Evolutionary conservation across 2,329 filamentous ascomycete genomes (phyloP).

Genomic region (Graphilbum ipis-grandicollis): DNA sequence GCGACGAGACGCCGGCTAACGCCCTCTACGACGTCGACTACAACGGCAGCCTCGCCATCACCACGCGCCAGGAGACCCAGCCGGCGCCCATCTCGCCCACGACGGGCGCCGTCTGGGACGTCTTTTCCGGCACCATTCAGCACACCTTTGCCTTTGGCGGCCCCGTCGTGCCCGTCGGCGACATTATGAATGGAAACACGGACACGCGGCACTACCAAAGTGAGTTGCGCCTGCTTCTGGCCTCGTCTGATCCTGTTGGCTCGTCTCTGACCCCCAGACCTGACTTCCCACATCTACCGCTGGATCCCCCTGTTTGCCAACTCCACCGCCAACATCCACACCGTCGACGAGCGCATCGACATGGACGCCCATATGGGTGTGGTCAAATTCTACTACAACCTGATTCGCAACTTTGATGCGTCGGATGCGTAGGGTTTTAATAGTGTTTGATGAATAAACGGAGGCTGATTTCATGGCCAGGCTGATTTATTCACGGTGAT

Average conservation of each 20-base stretch:
- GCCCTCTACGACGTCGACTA: conserved; percentile 20
- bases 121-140: conserved; percentile 15
- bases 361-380: conserved; percentile 17
- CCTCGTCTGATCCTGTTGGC: not conserved
- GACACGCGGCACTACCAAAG: conserved; percentile 26
- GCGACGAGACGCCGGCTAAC: not conserved
- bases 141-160: conserved; percentile 10
- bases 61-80: conserved; percentile 15
- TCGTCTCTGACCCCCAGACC: conserved; percentile 5
- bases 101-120: conserved; percentile 11
- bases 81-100: conserved; percentile 20
- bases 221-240: not conserved
- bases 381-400: conserved; percentile 20
- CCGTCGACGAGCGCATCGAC: conserved; percentile 21
- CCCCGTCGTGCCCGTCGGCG: conserved; percentile 31
- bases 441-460: too few relatives aligned
- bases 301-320: conserved; percentile 22
- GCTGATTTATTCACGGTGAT: too few relatives aligned
- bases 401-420: conserved; percentile 23
- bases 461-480: too few relatives aligned
- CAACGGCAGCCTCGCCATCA: conserved; percentile 21
- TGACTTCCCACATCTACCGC: conserved; percentile 30
- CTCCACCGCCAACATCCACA: conserved; percentile 18
- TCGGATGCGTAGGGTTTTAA: too few relatives aligned
- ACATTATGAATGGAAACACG: conserved; percentile 32